Evolutionary conservation across 495 filamentous ascomycete genomes (phyloP), one percentile per base, ranked within the genome.

Genomic region (Podospora pseudoanserina): DNA sequence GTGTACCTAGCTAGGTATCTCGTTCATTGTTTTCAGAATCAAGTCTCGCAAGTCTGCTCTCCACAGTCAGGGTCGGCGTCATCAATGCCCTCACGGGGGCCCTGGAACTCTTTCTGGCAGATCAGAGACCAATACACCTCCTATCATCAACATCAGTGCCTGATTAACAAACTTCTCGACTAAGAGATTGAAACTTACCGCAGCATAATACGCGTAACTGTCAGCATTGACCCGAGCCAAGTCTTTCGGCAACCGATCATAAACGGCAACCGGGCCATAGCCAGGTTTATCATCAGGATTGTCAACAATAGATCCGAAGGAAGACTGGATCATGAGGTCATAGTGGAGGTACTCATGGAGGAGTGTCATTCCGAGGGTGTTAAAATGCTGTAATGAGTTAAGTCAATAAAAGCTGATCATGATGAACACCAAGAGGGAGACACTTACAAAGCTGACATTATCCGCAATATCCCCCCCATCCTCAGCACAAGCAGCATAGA

Each of bases 11-110:
- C 30, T 32, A 7, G 4, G 3, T 7, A 32, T 32, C 4, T 32
- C 4, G 30, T 7, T 32, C 30, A 4, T 32, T 32, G 30, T 32
- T 4, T 11, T 13, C 39, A 16, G 39, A 6, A 49, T 58, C 55
- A 58, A 58, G 55, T 19, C 55, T 58, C 55, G 18, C 55, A 20
- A 9, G 55, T 26, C 55, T 19, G 23, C 0, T 19, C 55, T 11
- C 55, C 55, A n/a, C 55, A 58, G 55, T 58, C 55, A 7, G 55
- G 55, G 11, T 58, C 55, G 23, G 55, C 55, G 23, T 58, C 55
- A 13, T 58, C 55, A 20, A 56, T 15, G 4, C 54, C 54, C 54
- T 18, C 16, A 18, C 54, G 54, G 4, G 54, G 54, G 1, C 6
- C 54, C 15, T 56, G 16, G 11, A 56, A 56, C 19, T 56, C 54